Base-by-base conservation (phyloP, 768 basidiomycete genomes). In the Fibroporia radiculosa region DNA sequence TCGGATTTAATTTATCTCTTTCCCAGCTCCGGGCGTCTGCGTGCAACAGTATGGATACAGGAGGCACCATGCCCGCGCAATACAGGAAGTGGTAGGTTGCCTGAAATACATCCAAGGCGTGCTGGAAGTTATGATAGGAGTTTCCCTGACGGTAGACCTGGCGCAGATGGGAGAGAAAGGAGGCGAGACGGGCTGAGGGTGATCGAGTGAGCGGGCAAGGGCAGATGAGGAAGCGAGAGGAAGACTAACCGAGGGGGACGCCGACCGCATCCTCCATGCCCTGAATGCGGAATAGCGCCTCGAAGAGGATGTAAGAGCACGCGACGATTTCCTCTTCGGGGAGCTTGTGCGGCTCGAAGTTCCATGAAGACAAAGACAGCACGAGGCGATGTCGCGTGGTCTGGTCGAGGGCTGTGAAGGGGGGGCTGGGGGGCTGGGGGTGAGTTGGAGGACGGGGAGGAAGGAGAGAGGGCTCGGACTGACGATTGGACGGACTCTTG, bases 111-210 rank as follows among this genome's bases (percentile, higher is more conserved):
- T 99, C 96, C 33, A 96, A 70, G 0, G 93, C 96, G 65, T 99
- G 96, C 49, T 90, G 82, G 60, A 95, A 98, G 59, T 98, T 99
- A 72, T 99, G 96, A 63, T 99, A 99, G 22, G 86, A 84, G 66
- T 97, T 97, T 47, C 83, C 80, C 41, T 77, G 74, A 49, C 93
- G 85, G 62, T 99, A 99, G 40, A 95, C 82, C 23, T 79, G 78
- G n/a, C 84, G 80, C n/a, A 98, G 75, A 52, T 95, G 89, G 53
- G 80, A 78, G 31, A 99, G 73, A 56, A 98, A 84, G 8, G 77
- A 65, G 16, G 78, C 74, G 51, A 97, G 73, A 65, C 83, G 79
- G 52, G 72, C 92, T 91, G 62, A 40, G 28, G 26, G 16, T 24
- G 22, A 16, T 1, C 6, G 1, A 14, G 33, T 46, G n/a, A 47